phyloP scores from a whole-genome alignment of 306 rosid species.

The Ceratonia siliqua region DNA sequence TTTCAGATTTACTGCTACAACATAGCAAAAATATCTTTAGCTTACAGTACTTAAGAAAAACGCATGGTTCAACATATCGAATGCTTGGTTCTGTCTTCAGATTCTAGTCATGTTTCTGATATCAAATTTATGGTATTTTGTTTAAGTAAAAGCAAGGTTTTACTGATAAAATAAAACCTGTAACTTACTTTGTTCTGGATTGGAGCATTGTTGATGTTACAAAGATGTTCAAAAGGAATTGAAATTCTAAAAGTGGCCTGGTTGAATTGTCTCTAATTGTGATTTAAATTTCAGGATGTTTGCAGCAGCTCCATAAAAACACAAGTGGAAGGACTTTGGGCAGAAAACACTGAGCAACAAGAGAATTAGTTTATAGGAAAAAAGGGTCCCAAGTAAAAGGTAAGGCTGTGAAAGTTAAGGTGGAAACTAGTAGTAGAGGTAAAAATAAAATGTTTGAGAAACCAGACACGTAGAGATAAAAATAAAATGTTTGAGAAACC shows the following conservation, averaged over 20 bases:
- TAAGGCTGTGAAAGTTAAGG: slow-evolving; percentile 27
- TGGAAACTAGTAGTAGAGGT: slow-evolving; percentile 31
- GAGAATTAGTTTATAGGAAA: slow-evolving; percentile 32
- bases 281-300: slow-evolving; percentile 46
- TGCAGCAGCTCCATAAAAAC: slow-evolving; percentile 37
- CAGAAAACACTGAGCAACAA: slow-evolving; percentile 37
- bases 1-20: no score
- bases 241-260: background rate
- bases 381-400: slow-evolving; percentile 29
- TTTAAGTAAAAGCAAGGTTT: slow-evolving; percentile 16
- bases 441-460: slow-evolving; percentile 61
- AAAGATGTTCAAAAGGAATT: background rate
- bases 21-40: no score
- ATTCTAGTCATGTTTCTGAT: background rate
- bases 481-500: slow-evolving; percentile 67
- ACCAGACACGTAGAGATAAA: slow-evolving; percentile 60
- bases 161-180: background rate
- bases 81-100: background rate
- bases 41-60: no score
- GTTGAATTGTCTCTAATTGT: slow-evolving; percentile 19
- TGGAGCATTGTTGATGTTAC: background rate
- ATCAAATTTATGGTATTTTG: background rate
- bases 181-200: slow-evolving; percentile 4
- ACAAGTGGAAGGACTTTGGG: slow-evolving; percentile 29
- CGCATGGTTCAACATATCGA: no score